These are phyloP conservation scores for Dendrocalamus latiflorus DNA, from an alignment of 202 grass and related monocot species.

Conservation along the genomic window DNA sequence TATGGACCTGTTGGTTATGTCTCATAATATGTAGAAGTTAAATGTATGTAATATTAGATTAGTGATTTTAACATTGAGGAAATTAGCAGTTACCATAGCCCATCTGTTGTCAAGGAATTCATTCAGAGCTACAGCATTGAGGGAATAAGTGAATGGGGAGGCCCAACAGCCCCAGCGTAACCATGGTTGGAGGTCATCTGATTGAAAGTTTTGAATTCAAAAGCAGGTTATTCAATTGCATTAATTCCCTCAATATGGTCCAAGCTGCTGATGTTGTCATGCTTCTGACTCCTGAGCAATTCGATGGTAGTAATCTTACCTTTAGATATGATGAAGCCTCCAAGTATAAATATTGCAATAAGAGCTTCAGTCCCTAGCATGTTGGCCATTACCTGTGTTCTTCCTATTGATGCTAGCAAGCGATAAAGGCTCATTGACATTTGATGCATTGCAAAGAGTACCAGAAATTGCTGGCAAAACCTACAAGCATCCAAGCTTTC, in stretches of 20 bases:
- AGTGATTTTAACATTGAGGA: too few species aligned
- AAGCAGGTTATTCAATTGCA: not conserved
- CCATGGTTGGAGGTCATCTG: conserved; percentile 79
- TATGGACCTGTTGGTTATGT: too few species aligned
- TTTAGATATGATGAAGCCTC: conserved; percentile 78
- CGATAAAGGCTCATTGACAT: conserved; percentile 81
- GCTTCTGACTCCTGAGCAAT: not conserved
- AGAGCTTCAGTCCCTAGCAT: conserved; percentile 57
- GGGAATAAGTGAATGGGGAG: not conserved
- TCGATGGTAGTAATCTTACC: conserved; percentile 33
- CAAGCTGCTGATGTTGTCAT: not conserved
- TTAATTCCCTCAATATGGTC: not conserved
- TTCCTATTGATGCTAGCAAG: conserved; percentile 72
- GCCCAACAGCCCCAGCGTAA: conserved; percentile 45
- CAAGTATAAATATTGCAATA: conserved; percentile 62
- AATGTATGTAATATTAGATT: too few species aligned
- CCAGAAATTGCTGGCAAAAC: too few species aligned
- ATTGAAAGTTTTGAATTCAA: not conserved
- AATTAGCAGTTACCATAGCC: not conserved
- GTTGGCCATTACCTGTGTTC: conserved; percentile 69
- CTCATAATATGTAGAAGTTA: too few species aligned
- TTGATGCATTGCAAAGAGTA: too few species aligned
- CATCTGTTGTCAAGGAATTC: not conserved
- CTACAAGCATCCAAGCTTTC: not conserved
- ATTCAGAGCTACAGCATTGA: not conserved